These are phyloP conservation scores for Tephrocybe sp. DNA, from an alignment of 768 basidiomycete species.

Conservation along the genomic window DNA sequence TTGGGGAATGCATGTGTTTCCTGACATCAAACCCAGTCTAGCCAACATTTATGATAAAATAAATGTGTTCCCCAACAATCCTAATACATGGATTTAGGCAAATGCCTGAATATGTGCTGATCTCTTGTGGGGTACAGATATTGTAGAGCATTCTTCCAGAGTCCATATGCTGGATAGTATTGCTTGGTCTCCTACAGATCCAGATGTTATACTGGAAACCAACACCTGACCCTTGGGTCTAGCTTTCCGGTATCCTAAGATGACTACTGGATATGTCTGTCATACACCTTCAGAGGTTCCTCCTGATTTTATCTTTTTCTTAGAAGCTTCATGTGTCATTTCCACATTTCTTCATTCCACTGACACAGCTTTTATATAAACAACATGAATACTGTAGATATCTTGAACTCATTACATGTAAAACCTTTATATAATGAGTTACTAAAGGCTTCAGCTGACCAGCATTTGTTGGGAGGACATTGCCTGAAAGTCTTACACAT, in stretches of 20 bases:
- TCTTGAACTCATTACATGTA: conserved; percentile 26
- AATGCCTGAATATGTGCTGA: not conserved
- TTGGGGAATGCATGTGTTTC: conserved; percentile 39
- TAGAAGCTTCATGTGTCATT: conserved; percentile 24
- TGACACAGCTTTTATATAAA: conserved; percentile 20
- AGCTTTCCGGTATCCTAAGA: not conserved
- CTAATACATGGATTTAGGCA: not conserved
- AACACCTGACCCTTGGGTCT: not conserved
- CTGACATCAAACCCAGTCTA: conserved; percentile 32
- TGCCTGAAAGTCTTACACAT: not conserved
- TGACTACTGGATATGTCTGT: not conserved
- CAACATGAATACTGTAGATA: conserved; percentile 27
- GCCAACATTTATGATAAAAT: conserved; percentile 33
- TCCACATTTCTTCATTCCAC: conserved; percentile 9
- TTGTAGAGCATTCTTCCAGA: not conserved
- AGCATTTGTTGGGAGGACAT: not conserved
- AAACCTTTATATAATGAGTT: conserved; percentile 23
- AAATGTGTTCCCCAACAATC: not conserved
- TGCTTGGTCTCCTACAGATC: not conserved
- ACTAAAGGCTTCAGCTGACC: conserved; percentile 23
- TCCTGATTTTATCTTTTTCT: conserved; percentile 21
- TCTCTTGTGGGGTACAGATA: not conserved
- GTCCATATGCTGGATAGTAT: not conserved
- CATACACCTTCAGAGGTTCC: not conserved
- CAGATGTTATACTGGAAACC: not conserved